Conservation (phyloP, 352 stramenopile species). For the Pythium dissotocum region DNA sequence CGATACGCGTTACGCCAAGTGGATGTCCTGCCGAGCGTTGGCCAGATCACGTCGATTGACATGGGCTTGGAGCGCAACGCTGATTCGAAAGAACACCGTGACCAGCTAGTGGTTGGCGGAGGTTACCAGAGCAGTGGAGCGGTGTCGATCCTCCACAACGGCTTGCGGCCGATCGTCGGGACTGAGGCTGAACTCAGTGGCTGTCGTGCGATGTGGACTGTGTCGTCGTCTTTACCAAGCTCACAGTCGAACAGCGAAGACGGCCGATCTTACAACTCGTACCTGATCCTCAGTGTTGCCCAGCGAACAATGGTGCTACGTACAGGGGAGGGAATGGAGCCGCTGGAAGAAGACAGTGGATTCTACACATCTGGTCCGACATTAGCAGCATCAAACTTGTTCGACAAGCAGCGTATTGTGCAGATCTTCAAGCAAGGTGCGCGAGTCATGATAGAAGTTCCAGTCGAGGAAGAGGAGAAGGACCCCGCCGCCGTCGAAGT, state of each 20-base stretch:
- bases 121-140: constrained; percentile 60
- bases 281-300: constrained; percentile 79
- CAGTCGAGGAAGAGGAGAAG: constrained; percentile 31
- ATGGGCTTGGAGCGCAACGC: constrained; percentile 72
- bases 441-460: constrained; percentile 79
- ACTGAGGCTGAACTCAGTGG: constrained; percentile 80
- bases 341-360: constrained; percentile 78
- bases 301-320: constrained; percentile 85
- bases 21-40: constrained; percentile 70
- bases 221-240: constrained; percentile 63
- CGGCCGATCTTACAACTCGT: constrained; percentile 67
- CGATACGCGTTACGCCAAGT: constrained; percentile 62
- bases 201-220: constrained; percentile 86
- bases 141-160: constrained; percentile 79
- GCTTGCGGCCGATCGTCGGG: constrained; percentile 79
- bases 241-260: constrained; percentile 45
- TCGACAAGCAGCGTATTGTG: constrained; percentile 80
- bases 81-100: constrained; percentile 74
- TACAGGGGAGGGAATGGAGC: constrained; percentile 84
- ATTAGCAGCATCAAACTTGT: constrained; percentile 76
- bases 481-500: not conserved
- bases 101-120: constrained; percentile 80
- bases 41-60: constrained; percentile 84
- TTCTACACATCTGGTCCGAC: constrained; percentile 86
- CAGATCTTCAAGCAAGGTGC: constrained; percentile 87